These are phyloP conservation scores for Clathrus columnatus DNA, from an alignment of 768 basidiomycete species.

Conservation along the genomic window DNA sequence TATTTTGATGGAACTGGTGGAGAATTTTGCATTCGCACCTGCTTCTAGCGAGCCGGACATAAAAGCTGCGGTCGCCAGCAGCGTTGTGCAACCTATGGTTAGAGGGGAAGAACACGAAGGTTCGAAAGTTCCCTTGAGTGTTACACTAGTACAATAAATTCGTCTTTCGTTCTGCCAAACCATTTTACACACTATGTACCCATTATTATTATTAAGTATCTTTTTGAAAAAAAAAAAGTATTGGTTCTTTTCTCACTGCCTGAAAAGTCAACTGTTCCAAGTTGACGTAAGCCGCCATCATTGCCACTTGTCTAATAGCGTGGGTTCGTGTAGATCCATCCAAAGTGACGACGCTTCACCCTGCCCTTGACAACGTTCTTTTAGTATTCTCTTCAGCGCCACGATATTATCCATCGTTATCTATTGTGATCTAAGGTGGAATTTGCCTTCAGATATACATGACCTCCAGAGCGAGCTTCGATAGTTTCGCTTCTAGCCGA, in stretches of 20 bases:
- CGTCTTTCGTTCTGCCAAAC: too few relatives aligned
- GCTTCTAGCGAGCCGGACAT: too few relatives aligned
- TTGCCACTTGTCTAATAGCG: neutral
- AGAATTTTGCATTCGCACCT: neutral
- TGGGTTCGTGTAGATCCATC: neutral
- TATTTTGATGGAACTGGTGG: too few relatives aligned
- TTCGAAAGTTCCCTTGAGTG: neutral
- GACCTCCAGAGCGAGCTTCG: constrained; percentile 40
- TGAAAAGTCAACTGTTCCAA: too few relatives aligned
- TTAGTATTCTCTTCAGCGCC: neutral
- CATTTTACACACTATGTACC: too few relatives aligned
- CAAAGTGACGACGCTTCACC: neutral
- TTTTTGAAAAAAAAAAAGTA: too few relatives aligned
- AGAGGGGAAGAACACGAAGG: neutral
- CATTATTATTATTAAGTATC: too few relatives aligned
- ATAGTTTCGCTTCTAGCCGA: constrained; percentile 59
- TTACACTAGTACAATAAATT: neutral
- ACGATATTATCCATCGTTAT: too few relatives aligned
- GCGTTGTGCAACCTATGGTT: neutral
- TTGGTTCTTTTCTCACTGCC: too few relatives aligned
- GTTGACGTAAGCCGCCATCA: too few relatives aligned
- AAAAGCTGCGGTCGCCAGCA: neutral
- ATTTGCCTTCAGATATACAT: neutral
- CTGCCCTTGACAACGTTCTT: neutral
- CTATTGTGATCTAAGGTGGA: too few relatives aligned